Percentiles rank a stretch among this genome's conserved stretches.
Evolutionary conservation across 2,329 filamentous ascomycete genomes (phyloP).

Genomic region (Botrytis squamosa): DNA sequence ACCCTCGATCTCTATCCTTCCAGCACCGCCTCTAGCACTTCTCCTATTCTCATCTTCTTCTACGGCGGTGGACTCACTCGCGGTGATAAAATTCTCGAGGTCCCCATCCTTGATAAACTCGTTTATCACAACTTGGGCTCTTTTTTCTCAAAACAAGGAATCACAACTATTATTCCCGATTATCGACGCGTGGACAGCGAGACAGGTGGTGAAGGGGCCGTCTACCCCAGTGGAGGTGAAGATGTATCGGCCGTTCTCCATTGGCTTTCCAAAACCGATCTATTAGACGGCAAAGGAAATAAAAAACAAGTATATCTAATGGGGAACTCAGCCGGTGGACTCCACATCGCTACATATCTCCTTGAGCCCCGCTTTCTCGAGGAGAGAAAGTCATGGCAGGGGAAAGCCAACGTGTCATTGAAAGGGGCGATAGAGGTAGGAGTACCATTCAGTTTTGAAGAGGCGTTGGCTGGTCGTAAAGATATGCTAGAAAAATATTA

Average conservation of each 20-base stretch:
- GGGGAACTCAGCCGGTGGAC: constrained; percentile 38
- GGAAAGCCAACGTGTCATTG: constrained; percentile 23
- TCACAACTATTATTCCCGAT: constrained; percentile 34
- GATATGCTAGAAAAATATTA: constrained; percentile 31
- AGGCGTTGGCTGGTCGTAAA: constrained; percentile 7
- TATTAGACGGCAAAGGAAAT: constrained; percentile 22
- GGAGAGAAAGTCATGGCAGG: constrained; percentile 27
- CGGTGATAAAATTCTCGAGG: constrained; percentile 32
- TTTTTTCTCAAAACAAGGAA: constrained; percentile 35
- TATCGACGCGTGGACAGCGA: constrained; percentile 34
- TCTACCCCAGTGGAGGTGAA: constrained; percentile 36
- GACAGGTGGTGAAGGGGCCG: constrained; percentile 33
- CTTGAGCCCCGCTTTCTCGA: constrained; percentile 29
- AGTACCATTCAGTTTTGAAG: constrained; percentile 33
- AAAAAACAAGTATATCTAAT: constrained; percentile 33
- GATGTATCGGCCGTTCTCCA: constrained; percentile 30
- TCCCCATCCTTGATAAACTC: constrained; percentile 26
- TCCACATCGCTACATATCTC: constrained; percentile 37
- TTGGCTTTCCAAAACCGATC: constrained; percentile 29
- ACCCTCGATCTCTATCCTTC: constrained; percentile 35
- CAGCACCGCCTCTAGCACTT: constrained; percentile 4
- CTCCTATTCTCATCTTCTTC: constrained; percentile 35
- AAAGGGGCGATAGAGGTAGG: constrained; percentile 32
- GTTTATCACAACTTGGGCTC: constrained; percentile 37
- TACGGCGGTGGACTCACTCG: constrained; percentile 36